phyloP scores from a whole-genome alignment of 345 rosid species.

The Passiflora organensis region DNA sequence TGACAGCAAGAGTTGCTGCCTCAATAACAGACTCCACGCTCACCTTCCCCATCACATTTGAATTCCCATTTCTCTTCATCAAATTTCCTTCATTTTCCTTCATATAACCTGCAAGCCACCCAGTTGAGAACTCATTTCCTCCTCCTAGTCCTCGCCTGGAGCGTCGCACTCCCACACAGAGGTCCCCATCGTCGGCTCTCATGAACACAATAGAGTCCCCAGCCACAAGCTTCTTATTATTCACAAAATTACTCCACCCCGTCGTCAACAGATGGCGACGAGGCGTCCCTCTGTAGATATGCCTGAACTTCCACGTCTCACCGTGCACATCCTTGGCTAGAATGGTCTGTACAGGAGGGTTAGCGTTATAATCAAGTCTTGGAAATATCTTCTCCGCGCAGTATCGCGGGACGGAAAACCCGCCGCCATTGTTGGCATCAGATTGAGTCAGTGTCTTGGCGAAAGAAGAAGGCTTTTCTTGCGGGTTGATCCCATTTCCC shows the following conservation, averaged over 20 bases:
- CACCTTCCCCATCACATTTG: constrained; percentile 49
- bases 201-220: constrained; percentile 91
- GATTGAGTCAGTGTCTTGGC: constrained; percentile 95
- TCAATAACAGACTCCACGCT: constrained; percentile 60
- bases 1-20: constrained; percentile 64
- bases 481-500: constrained; percentile 28
- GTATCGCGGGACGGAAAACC: constrained; percentile 94
- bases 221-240: constrained; percentile 93
- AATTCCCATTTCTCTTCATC: constrained; percentile 33
- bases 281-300: constrained; percentile 92
- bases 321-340: constrained; percentile 92
- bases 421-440: constrained; percentile 97
- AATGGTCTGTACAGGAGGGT: constrained; percentile 95
- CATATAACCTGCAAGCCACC: constrained; percentile 63
- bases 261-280: constrained; percentile 93
- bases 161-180: constrained; percentile 84
- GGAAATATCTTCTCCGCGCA: constrained; percentile 97
- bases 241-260: constrained; percentile 98
- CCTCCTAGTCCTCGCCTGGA: constrained; percentile 75
- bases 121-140: constrained; percentile 57
- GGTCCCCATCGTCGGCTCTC: constrained; percentile 83
- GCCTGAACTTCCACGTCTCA: constrained; percentile 87
- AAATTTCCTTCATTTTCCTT: constrained; percentile 51
- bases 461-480: constrained; percentile 74
- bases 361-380: constrained; percentile 67